Percentiles rank a stretch among this genome's conserved stretches.
These are phyloP conservation scores for Kalanchoe fedtschenkoi DNA, from an alignment of 164 flowering plant genomes.

Conservation along the genomic window DNA sequence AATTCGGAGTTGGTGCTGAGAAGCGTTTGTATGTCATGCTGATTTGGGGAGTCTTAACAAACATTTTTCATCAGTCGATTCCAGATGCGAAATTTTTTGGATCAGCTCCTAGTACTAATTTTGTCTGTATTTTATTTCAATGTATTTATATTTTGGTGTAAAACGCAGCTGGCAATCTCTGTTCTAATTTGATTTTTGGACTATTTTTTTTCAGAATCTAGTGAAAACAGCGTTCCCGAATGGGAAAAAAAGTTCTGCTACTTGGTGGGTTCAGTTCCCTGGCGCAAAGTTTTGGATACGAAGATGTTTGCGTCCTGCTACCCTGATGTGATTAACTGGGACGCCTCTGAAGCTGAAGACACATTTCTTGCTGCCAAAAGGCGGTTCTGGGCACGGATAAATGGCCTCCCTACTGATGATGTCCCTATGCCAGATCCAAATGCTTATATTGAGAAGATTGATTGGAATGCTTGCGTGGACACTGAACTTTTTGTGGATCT, in stretches of 20 bases:
- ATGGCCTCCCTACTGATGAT: conserved; percentile 27
- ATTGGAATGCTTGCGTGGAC: conserved; percentile 42
- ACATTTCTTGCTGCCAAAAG: conserved; percentile 52
- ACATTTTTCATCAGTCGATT: too few species aligned
- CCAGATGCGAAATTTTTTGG: too few species aligned
- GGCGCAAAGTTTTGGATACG: conserved; percentile 42
- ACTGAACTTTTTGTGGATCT: conserved; percentile 35
- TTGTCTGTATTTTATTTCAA: neutral
- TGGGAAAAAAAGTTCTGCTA: conserved; percentile 68
- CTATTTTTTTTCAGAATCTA: conserved; percentile 19
- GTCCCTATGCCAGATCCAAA: conserved; percentile 47
- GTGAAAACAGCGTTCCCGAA: conserved; percentile 38
- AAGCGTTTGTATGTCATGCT: too few species aligned
- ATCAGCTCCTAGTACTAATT: too few species aligned
- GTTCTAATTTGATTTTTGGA: neutral
- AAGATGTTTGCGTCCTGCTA: conserved; percentile 27
- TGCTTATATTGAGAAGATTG: conserved; percentile 43
- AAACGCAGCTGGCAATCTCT: neutral
- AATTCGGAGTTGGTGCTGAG: too few species aligned
- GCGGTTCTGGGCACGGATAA: conserved; percentile 45
- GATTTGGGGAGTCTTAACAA: too few species aligned
- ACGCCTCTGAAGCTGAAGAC: conserved; percentile 66
- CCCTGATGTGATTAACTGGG: conserved; percentile 42
- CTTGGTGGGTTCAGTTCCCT: conserved; percentile 36
- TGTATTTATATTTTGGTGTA: neutral